A percentile compares a stretch with the other conserved stretches of the same genome.
These are phyloP conservation scores for Debaryomycetaceae sp. DNA, from an alignment of 1,139 yeast species.

Conservation along the genomic window DNA sequence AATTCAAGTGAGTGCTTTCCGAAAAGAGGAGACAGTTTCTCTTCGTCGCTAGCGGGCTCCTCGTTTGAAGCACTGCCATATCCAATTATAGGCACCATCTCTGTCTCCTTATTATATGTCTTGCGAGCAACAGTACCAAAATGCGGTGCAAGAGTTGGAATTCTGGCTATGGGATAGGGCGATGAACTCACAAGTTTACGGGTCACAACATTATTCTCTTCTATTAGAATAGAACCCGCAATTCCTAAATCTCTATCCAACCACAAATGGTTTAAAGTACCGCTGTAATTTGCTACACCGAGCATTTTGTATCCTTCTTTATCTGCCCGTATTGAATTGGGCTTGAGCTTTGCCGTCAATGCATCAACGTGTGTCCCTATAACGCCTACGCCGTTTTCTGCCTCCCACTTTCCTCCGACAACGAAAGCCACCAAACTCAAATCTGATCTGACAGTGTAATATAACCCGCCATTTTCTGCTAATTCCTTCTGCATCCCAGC, in stretches of 20 bases:
- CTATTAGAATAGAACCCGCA: slow-evolving; percentile 41
- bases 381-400: slow-evolving; percentile 34
- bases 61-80: slow-evolving; percentile 17
- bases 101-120: slow-evolving; percentile 38
- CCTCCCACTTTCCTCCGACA: slow-evolving; percentile 39
- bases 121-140: slow-evolving; percentile 31
- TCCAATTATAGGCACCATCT: slow-evolving; percentile 43
- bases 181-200: slow-evolving; percentile 33
- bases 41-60: slow-evolving; percentile 27
- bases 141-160: slow-evolving; percentile 43
- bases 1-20: slow-evolving; percentile 36
- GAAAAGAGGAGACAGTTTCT: slow-evolving; percentile 31
- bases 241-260: slow-evolving; percentile 46
- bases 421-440: slow-evolving; percentile 38
- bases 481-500: slow-evolving; percentile 16
- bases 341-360: slow-evolving; percentile 37
- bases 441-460: slow-evolving; percentile 35
- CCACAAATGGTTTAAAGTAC: slow-evolving; percentile 35
- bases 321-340: slow-evolving; percentile 26
- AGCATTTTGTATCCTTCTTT: slow-evolving; percentile 41
- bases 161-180: slow-evolving; percentile 38
- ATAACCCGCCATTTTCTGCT: slow-evolving; percentile 17
- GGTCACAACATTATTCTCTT: slow-evolving; percentile 19
- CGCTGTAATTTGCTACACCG: slow-evolving; percentile 45
- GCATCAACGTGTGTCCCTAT: slow-evolving; percentile 45